Evolutionary conservation across 2,329 filamentous ascomycete species (phyloP), one percentile per base, ranked within the genome.

Genomic region (Colletotrichum sp.): DNA sequence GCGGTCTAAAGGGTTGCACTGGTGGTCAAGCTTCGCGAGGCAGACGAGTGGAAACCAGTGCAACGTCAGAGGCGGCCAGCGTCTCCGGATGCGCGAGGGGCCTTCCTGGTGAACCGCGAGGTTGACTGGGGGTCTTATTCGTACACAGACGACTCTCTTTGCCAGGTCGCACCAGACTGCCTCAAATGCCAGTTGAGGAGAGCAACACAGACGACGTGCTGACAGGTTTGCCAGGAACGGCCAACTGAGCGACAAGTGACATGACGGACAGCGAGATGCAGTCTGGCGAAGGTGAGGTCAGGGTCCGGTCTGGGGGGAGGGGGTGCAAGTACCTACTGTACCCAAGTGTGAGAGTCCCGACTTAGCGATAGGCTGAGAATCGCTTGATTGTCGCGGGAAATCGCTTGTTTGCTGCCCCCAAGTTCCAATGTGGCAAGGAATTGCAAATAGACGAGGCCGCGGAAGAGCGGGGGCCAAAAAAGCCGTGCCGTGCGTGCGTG

Each of bases 331-430:
- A 21, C 36, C 16, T 39, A 39, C 24, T 30, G 24, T 21, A 13
- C 43, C 43, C 43, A 13, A 52, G 43, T 63, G 59, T 63, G 4
- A 32, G 18, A 63, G 34, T 36, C 61, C 61, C 61, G 61, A 48
- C 36, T 68, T 72, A 55, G 68, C 65, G 65, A 76, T 43, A 74
- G 69, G 60, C 74, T 61, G 36, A 59, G 65, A 69, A 39, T 64
- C n/a, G 32, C 30, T 24, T 32, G 60, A 24, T 68, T 75, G 39
- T 75, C 68, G 67, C 57, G 39, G 73, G 52, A 59, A 65, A 63
- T 78, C 77, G 77, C 77, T 78, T 78, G 75, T 78, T 78, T 78
- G 68, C 75, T 78, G 77, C 75, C 77, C 77, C 77, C 72, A 77
- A 77, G 66, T 39, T 59, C 65, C 66, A 70, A 68, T 55, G 36